phyloP scores from a whole-genome alignment of 106 monocot species.

The Amphibolis antarctica region DNA sequence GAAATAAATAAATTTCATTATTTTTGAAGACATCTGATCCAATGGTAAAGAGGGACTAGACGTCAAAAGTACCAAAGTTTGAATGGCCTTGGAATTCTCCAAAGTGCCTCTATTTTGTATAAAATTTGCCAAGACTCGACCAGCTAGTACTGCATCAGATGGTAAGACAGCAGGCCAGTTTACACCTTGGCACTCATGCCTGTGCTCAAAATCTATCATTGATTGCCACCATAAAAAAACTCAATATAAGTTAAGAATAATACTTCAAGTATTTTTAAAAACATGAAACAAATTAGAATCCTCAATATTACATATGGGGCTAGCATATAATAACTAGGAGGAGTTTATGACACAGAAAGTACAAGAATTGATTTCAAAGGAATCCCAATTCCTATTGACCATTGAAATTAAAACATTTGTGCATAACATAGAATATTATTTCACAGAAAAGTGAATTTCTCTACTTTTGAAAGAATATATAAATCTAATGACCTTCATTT shows the following conservation, averaged over 20 bases:
- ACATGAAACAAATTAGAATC: too few relatives aligned
- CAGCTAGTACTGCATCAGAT: constrained; percentile 69
- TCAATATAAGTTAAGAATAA: background rate
- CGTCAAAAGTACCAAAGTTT: constrained; percentile 24
- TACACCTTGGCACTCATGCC: constrained; percentile 86
- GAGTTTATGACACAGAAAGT: too few relatives aligned
- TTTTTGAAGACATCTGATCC: background rate
- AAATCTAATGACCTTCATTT: too few relatives aligned
- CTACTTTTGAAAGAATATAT: too few relatives aligned
- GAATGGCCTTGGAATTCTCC: constrained; percentile 6
- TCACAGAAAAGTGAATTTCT: too few relatives aligned
- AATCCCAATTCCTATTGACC: too few relatives aligned
- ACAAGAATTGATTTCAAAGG: too few relatives aligned
- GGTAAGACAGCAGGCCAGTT: constrained; percentile 85
- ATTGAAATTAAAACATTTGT: too few relatives aligned
- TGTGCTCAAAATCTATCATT: constrained; percentile 46
- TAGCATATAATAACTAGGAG: too few relatives aligned
- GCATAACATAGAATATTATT: too few relatives aligned
- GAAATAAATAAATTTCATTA: background rate
- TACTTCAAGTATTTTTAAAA: too few relatives aligned
- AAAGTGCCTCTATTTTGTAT: constrained; percentile 24
- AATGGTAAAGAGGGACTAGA: background rate
- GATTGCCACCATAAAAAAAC: background rate
- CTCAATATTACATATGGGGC: too few relatives aligned
- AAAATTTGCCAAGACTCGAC: constrained; percentile 40